Evolutionary conservation across 495 filamentous ascomycete species (phyloP), one percentile per base, ranked within the genome.

Genomic region (Hamigera avellanea): DNA sequence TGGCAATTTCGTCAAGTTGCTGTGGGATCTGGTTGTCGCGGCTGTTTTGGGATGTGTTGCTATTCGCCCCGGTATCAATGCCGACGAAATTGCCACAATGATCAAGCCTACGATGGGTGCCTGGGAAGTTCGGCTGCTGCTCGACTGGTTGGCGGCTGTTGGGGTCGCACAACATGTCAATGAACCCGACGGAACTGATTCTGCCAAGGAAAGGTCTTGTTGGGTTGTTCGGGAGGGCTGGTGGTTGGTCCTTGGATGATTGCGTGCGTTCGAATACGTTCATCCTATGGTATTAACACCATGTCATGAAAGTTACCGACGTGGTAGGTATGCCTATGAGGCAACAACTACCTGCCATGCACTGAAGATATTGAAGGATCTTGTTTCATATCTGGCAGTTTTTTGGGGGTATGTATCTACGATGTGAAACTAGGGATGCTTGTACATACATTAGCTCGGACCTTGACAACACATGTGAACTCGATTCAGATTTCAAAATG

Each of bases 21-120:
- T 80, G 26, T 95, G 87, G 87, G 59, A 75, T 2, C 58, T 72
- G 46, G 69, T 74, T 6, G 53, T 83, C 9, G 68, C 66, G 7
- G 69, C 74, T 14, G 61, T 84, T 9, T 41, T 77, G 7, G 62
- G 76, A 14, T 67, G 70, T 27, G 38, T 87, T 10, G 73, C 76
- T 1, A 65, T 69, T 4, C 62, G 80, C 15, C 72, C 80, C 1
- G 74, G 78, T 0, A 60, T 78, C 36, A 66, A 54, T 1, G 61
- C 70, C 0, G 36, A 51, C n/a, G 64, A 57, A 26, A 59, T 85
- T 15, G 59, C 63, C 40, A 59, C 57, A 32, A 66, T 70, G 43
- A 52, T 84, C 34, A 73, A 69, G 42, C 76, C 76, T 2, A 65
- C 66, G 5, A 53, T 86, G 46, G 78, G 74, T 35, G 54, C 60